Base-by-base conservation (phyloP, 176 grass and related monocot species). In the Raddia guianensis region DNA sequence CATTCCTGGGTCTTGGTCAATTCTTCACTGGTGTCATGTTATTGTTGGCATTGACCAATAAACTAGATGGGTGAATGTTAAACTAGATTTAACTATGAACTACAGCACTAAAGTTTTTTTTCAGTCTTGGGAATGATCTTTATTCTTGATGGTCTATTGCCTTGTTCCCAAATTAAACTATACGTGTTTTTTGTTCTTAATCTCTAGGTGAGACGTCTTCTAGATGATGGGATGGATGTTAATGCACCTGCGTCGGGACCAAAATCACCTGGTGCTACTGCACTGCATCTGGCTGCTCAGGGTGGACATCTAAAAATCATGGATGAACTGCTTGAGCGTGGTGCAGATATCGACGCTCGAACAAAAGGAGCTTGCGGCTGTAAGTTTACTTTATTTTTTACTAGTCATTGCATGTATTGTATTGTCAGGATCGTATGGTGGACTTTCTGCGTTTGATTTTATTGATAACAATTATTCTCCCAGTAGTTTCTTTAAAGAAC, bases 341-440 rank as follows among this genome's bases (percentile, higher is more conserved):
- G 96, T 81, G 96, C 96, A 63, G 85, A 99, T 81, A 99, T 99
- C 60, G 96, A 99, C 71, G 96, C 96, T 74, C 82, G 92, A 76
- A 99, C 96, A 34, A 95, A 99, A 87, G 92, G 92, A 47, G 90
- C 96, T 56, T 99, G 96, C 13, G 96, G 96, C 75, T 99, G 96
- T 99, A 99, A 91, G 92, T 87, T 72, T 14, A 34, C n/a, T 37
- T 49, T 45, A 71, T 32, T 42, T 79, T 60, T 56, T 8, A 18
- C 12, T 37, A 54, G 2, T 46, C 20, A 43, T 70, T 69, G 3
- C 66, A 45, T 77, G 19, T 3, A 15, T 66, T 83, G 3, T 70
- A 15, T 66, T 83, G 3, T 70, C 49, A 16, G 13, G 19, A 16
- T 14, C 40, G 0, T 76, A 21, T 27, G 57, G 49, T 9, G 48